These are phyloP conservation scores for Diplocarpon rosae DNA, from an alignment of 2,329 filamentous ascomycete genomes.

Conservation along the genomic window DNA sequence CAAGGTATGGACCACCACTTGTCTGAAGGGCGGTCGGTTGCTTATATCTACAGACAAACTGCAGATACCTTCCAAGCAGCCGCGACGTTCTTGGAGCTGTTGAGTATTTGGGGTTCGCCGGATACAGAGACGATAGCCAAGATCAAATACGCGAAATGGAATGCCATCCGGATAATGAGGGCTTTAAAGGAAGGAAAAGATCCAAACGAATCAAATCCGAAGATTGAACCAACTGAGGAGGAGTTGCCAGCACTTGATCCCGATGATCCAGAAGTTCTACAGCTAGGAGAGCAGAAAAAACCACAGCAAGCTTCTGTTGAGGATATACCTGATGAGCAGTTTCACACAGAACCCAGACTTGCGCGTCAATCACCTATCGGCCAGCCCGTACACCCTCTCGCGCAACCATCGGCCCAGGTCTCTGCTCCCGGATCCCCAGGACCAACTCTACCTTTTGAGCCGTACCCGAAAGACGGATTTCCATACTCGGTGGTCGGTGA, in stretches of 20 bases:
- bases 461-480: conserved; percentile 24
- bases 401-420: conserved; percentile 15
- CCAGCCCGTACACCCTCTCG: conserved; percentile 36
- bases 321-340: conserved; percentile 46
- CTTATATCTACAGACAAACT: conserved; percentile 53
- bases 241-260: conserved; percentile 42
- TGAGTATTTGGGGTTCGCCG: conserved; percentile 69
- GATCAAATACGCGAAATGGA: conserved; percentile 95
- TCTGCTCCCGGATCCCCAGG: conserved; percentile 22
- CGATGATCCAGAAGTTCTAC: conserved; percentile 53
- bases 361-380: conserved; percentile 38
- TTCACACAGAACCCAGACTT: conserved; percentile 33
- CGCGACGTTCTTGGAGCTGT: conserved; percentile 80
- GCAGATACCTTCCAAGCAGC: conserved; percentile 90
- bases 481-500: conserved; percentile 25
- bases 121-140: conserved; percentile 72
- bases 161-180: conserved; percentile 80
- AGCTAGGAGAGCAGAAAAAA: conserved; percentile 37
- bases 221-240: conserved; percentile 40
- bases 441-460: conserved; percentile 26
- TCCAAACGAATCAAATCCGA: conserved; percentile 83
- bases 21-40: background rate
- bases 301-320: conserved; percentile 34
- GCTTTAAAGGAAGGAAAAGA: conserved; percentile 85
- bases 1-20: conserved; percentile 50